phyloP scores from a whole-genome alignment of 202 grass and related monocot species.

The Dendrocalamus latiflorus region DNA sequence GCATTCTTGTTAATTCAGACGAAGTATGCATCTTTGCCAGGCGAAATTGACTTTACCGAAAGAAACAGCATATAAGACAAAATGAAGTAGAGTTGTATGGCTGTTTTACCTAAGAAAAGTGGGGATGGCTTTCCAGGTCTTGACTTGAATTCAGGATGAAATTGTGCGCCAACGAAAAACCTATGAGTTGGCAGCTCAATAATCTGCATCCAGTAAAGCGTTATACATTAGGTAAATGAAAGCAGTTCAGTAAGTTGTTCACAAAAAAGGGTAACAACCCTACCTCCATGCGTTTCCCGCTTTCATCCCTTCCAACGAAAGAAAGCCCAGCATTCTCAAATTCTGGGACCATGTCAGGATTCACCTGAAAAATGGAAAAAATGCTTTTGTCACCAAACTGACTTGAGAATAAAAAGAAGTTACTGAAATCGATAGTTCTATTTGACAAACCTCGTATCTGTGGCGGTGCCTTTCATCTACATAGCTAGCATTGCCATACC shows the following conservation, averaged over 20 bases:
- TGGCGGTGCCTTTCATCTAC: no score
- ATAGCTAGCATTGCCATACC: no score
- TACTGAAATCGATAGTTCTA: constrained; percentile 3
- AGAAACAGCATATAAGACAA: neutral
- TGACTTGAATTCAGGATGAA: constrained; percentile 96
- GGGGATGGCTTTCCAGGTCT: constrained; percentile 83
- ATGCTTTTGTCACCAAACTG: constrained; percentile 11
- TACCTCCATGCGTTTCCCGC: constrained; percentile 79
- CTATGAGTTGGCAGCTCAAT: constrained; percentile 70
- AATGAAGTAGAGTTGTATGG: neutral
- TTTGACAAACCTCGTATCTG: constrained; percentile 73
- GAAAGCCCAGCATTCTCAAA: constrained; percentile 79
- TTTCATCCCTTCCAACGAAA: constrained; percentile 87
- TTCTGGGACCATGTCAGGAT: constrained; percentile 79
- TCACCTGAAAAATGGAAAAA: constrained; percentile 51
- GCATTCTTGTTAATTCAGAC: neutral
- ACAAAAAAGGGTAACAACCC: neutral
- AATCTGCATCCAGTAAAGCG: constrained; percentile 46
- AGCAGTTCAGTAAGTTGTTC: neutral
- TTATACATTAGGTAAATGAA: neutral
- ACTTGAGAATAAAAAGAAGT: neutral
- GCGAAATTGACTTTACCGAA: neutral
- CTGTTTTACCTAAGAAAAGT: constrained; percentile 77
- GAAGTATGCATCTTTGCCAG: neutral
- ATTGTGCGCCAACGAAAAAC: constrained; percentile 74